These are phyloP conservation scores for Lecanicillium sp. DNA, from an alignment of 2,329 filamentous ascomycete species.

Conservation along the genomic window DNA sequence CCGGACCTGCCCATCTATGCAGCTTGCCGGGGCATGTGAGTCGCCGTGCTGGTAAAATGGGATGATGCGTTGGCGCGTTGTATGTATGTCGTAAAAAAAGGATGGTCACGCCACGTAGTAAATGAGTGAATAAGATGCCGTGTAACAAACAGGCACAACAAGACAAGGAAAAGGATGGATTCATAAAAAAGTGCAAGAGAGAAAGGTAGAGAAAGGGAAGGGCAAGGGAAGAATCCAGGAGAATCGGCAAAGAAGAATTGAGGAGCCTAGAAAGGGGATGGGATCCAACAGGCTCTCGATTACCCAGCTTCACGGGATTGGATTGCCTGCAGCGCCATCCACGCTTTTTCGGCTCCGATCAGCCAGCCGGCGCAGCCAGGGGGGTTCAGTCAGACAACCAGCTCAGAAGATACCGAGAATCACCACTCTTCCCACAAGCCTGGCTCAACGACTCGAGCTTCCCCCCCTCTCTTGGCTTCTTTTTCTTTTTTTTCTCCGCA, in stretches of 20 bases:
- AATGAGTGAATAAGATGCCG: neutral
- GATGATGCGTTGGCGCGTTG: neutral
- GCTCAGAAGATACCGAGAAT: conserved; percentile 5
- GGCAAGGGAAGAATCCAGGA: neutral
- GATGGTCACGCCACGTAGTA: neutral
- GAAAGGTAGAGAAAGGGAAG: neutral
- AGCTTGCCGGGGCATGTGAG: no score
- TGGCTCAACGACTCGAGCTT: no score
- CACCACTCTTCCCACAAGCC: conserved; percentile 6
- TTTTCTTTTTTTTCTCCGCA: conserved; percentile 10
- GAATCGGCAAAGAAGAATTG: neutral
- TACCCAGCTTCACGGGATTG: neutral
- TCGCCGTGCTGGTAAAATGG: no score
- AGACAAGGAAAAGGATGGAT: neutral
- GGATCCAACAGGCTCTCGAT: neutral
- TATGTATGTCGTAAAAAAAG: neutral
- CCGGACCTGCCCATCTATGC: no score
- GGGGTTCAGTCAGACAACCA: no score
- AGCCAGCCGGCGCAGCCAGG: conserved; percentile 10
- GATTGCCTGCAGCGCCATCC: no score
- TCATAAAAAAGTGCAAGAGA: no score
- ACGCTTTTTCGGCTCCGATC: conserved; percentile 1
- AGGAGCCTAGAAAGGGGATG: no score
- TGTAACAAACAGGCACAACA: neutral
- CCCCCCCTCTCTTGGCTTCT: no score